Conservation (phyloP, 192 early-diverging fungal genomes). For the Backusella psychrophila region DNA sequence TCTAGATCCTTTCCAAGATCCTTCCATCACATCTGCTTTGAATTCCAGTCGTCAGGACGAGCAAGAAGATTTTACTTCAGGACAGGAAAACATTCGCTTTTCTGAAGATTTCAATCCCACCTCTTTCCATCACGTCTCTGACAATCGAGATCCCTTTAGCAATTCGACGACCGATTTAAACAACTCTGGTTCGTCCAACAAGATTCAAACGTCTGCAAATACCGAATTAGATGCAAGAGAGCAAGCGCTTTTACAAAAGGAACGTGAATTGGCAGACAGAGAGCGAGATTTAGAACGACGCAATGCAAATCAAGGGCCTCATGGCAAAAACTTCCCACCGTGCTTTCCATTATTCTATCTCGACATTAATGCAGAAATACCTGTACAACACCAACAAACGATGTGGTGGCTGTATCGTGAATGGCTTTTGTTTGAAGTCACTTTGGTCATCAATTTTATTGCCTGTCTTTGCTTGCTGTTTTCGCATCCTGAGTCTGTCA, state of each 20-base stretch:
- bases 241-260: conserved; percentile 68
- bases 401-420: conserved; percentile 68
- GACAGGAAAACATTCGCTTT: background rate
- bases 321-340: conserved; percentile 73
- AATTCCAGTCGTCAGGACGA: conserved; percentile 23
- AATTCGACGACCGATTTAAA: background rate
- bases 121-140: conserved; percentile 21
- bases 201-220: background rate
- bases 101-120: conserved; percentile 25
- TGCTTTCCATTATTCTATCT: conserved; percentile 83
- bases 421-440: conserved; percentile 72
- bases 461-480: conserved; percentile 74
- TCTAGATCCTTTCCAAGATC: conserved; percentile 40
- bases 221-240: conserved; percentile 52
- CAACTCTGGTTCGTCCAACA: background rate
- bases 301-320: conserved; percentile 56
- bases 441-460: conserved; percentile 75
- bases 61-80: background rate
- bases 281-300: conserved; percentile 67
- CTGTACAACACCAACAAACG: conserved; percentile 57
- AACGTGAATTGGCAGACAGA: conserved; percentile 73
- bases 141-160: conserved; percentile 21
- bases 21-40: conserved; percentile 37
- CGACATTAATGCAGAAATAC: conserved; percentile 73
- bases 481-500: conserved; percentile 58